Evolutionary conservation across 768 basidiomycete genomes (phyloP).

Genomic region (Collybia nuda): DNA sequence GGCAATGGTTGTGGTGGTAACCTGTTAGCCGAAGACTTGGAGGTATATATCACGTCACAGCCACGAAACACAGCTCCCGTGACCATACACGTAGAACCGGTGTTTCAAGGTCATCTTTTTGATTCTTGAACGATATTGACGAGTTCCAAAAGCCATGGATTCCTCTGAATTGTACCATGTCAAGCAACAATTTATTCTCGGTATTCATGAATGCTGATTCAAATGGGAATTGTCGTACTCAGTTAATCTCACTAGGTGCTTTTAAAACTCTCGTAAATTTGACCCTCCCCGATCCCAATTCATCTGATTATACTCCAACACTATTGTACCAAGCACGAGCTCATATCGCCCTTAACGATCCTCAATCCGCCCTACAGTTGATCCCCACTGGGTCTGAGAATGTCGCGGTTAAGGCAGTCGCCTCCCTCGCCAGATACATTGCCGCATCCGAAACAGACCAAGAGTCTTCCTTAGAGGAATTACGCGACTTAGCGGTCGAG

Average conservation of each 20-base stretch:
- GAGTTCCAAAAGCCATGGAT: slow-evolving; percentile 22
- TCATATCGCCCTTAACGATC: slow-evolving; percentile 66
- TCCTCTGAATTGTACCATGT: slow-evolving; percentile 66
- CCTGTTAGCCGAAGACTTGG: neutral
- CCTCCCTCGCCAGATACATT: slow-evolving; percentile 73
- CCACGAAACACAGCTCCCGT: neutral
- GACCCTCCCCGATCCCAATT: slow-evolving; percentile 56
- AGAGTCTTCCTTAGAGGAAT: slow-evolving; percentile 70
- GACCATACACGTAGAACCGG: neutral
- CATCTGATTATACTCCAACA: slow-evolving; percentile 61
- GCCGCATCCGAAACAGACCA: slow-evolving; percentile 42
- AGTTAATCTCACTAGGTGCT: slow-evolving; percentile 45
- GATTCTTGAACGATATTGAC: neutral
- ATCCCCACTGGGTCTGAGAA: slow-evolving; percentile 60
- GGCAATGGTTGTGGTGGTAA: slow-evolving; percentile 12
- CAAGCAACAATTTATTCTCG: slow-evolving; percentile 77
- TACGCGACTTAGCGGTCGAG: slow-evolving; percentile 85
- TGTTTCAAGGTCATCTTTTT: slow-evolving; percentile 8
- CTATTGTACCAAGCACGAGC: slow-evolving; percentile 82
- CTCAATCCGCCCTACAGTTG: slow-evolving; percentile 54
- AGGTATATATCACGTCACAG: neutral
- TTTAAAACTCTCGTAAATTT: slow-evolving; percentile 61
- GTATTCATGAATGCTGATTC: slow-evolving; percentile 29
- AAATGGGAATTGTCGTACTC: neutral
- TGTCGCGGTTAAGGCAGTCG: slow-evolving; percentile 67